Percentiles rank a stretch among this genome's conserved stretches.
Evolutionary conservation across 345 rosid genomes (phyloP).

Genomic region (Eucalyptus cloeziana): DNA sequence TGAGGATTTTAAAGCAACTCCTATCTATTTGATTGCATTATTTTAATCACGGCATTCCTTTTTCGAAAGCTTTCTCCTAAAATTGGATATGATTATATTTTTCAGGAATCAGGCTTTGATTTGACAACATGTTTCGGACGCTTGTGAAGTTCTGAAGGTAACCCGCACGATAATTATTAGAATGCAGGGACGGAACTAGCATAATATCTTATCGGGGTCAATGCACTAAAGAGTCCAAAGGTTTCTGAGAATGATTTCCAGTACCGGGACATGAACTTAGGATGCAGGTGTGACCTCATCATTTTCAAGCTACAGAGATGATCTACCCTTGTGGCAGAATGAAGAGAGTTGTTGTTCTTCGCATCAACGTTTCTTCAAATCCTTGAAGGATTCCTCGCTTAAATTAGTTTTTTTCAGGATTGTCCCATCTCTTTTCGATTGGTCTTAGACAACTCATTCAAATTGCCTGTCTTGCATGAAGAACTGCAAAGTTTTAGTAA

Average conservation of each 20-base stretch:
- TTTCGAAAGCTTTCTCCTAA: too few relatives aligned
- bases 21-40: not conserved
- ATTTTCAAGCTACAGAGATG: not conserved
- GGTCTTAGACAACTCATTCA: not conserved
- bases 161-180: fast-evolving
- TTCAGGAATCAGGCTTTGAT: not conserved
- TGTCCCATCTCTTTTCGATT: not conserved
- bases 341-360: not conserved
- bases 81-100: not conserved
- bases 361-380: conserved; percentile 4
- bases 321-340: not conserved
- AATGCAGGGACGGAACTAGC: not conserved
- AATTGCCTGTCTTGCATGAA: not conserved
- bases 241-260: not conserved
- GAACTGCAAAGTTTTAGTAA: not conserved
- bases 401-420: not conserved
- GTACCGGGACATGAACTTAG: not conserved
- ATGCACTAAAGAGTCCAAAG: not conserved
- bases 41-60: too few relatives aligned
- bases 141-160: not conserved
- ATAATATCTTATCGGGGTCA: fast-evolving
- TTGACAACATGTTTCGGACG: not conserved
- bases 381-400: conserved; percentile 4
- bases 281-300: conserved; percentile 21
- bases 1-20: not conserved